Evolutionary conservation across 345 rosid species (phyloP), one percentile per base, ranked within the genome.

Genomic region (Camelina hispida): DNA sequence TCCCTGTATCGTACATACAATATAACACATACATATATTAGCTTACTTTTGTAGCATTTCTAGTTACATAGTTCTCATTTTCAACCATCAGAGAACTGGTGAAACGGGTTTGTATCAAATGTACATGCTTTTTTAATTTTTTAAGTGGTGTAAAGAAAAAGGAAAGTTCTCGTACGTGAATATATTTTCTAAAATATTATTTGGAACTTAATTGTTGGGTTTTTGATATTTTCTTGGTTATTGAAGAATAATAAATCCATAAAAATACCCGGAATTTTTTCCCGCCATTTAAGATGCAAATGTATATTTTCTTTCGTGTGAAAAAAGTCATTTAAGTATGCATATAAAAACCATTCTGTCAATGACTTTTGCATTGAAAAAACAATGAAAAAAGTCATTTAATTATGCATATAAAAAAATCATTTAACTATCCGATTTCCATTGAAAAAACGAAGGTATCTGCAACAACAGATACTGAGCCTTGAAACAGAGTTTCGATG

Each of bases 61-160:
- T 25, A 25, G 5, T 25, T 25, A 25, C 0, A 25, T 12, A 34
- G 32, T 61, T 74, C 61, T 38, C 43, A 35, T 35, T 37, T 66
- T 66, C 60, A 62, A 66, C 55, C 18, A 42, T 57, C 18, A 55
- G 30, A 25, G 20, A 62, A 53, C 47, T 74, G 51, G 22, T 66
- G 59, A 35, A n/a, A 37, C 17, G 22, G 51, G 20, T 74, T 15
- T 47, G 32, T 48, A 58, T 47, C 67, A 58, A 37, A 47, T 48
- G 60, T 74, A 57, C 72, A 46, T 46, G 72, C 12, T 50, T 74
- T 25, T 5, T 66, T 73, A 6, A 43, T 3, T 40, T 72, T 52
- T 44, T 16, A 47, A 47, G 44, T 72, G 34, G 15, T 52, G 65
- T 65, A 65, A 54, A 9, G 57, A 44, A 44, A 54, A 20, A 6